Conservation (phyloP, 1,284 basidiomycete species). For the Cutaneotrichosporon daszewskae region DNA sequence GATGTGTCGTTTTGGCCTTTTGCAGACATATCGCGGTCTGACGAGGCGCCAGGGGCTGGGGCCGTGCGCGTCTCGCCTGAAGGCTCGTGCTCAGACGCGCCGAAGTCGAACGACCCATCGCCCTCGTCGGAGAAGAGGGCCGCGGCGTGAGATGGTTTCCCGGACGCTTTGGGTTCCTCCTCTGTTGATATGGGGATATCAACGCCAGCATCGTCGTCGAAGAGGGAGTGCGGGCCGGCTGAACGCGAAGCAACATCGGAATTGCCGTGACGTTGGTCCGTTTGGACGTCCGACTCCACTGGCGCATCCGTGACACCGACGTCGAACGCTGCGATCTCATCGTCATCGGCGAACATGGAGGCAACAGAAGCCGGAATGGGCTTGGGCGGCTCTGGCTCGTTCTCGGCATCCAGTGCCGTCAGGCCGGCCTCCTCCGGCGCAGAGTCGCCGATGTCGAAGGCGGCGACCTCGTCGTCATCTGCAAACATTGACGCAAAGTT, state of each 20-base stretch:
- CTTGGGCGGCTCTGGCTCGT: not conserved
- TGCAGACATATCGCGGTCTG: too few relatives aligned
- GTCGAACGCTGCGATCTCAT: slow-evolving; percentile 1
- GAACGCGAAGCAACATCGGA: too few relatives aligned
- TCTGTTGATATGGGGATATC: slow-evolving; percentile 9
- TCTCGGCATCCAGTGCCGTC: too few relatives aligned
- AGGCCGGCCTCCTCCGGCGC: too few relatives aligned
- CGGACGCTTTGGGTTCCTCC: not conserved
- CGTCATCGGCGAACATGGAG: slow-evolving; percentile 1
- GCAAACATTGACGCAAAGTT: slow-evolving; percentile 16
- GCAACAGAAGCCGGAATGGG: not conserved
- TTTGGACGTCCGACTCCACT: not conserved
- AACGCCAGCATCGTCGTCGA: slow-evolving; percentile 2
- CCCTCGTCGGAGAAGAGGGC: slow-evolving; percentile 4
- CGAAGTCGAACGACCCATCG: slow-evolving; percentile 8
- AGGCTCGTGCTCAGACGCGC: too few relatives aligned
- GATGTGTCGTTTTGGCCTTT: too few relatives aligned
- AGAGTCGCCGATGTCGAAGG: slow-evolving; percentile 15
- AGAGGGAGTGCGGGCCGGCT: not conserved
- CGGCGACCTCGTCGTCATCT: slow-evolving; percentile 8
- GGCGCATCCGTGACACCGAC: not conserved
- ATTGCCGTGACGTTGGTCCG: too few relatives aligned
- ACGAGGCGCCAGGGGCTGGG: too few relatives aligned
- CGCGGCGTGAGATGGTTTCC: not conserved
- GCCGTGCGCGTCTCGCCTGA: too few relatives aligned